phyloP scores from a whole-genome alignment of 2,329 filamentous ascomycete species.

The Beauveria australis region DNA sequence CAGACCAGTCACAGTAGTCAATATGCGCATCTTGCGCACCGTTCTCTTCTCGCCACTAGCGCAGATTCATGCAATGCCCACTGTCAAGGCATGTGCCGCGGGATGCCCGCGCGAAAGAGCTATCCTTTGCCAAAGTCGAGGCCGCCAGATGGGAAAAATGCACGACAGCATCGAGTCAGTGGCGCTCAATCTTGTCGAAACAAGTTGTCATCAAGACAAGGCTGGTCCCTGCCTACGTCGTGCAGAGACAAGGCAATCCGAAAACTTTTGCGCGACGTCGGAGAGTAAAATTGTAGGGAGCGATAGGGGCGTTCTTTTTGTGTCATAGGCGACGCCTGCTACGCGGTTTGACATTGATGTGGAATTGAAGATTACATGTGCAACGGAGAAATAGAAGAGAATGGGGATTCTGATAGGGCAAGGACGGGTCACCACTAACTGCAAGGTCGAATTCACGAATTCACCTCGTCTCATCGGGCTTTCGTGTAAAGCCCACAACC shows the following conservation, averaged over 20 bases:
- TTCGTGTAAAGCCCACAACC: neutral
- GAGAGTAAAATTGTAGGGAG: conserved; percentile 4
- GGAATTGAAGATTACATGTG: neutral
- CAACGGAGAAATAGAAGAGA: neutral
- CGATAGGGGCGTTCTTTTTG: neutral
- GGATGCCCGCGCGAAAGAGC: neutral
- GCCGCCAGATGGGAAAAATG: neutral
- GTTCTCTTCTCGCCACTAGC: neutral
- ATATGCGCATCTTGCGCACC: neutral
- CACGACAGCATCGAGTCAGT: neutral
- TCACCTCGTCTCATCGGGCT: neutral
- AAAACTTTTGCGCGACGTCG: neutral
- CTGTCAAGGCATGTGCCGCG: neutral
- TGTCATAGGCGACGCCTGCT: neutral
- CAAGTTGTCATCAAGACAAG: neutral
- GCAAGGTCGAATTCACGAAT: neutral
- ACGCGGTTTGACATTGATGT: neutral
- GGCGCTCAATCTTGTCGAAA: neutral
- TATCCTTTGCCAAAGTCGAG: neutral
- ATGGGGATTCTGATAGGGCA: neutral
- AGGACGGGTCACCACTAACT: neutral
- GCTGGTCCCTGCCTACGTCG: neutral
- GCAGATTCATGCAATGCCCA: neutral
- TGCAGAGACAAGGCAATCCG: neutral
- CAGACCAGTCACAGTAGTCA: neutral